Conservation (phyloP, 78 protist genomes). For the Cyanophora paradoxa region DNA sequence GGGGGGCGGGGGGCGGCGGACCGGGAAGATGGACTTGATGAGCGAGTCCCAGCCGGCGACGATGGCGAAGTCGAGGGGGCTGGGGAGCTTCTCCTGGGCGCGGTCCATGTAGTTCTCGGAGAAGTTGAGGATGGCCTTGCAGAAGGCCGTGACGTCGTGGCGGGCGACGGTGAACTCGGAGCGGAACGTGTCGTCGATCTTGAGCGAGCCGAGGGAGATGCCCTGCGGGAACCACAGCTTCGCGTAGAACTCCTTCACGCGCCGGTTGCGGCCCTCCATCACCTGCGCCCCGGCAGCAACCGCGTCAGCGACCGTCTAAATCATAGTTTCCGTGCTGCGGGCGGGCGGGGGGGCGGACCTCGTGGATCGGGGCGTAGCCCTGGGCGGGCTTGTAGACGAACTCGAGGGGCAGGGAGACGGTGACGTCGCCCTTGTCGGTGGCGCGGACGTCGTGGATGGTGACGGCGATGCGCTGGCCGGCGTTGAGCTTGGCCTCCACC, state of each 20-base stretch:
- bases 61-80: conserved; percentile 55
- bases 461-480: too few relatives aligned
- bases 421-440: too few relatives aligned
- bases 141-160: conserved; percentile 3
- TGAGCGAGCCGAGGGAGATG: too few relatives aligned
- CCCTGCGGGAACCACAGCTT: conserved; percentile 43
- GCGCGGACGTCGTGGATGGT: too few relatives aligned
- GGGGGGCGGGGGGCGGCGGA: not conserved
- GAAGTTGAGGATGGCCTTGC: not conserved
- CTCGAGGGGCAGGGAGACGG: too few relatives aligned
- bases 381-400: not conserved
- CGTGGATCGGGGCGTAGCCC: conserved; percentile 37
- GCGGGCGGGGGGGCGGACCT: not conserved
- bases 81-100: not conserved
- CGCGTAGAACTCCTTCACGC: conserved; percentile 29
- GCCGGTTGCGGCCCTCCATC: conserved; percentile 13
- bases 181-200: too few relatives aligned
- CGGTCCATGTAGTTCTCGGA: not conserved
- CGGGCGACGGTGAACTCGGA: too few relatives aligned
- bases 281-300: not conserved
- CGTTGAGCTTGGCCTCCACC: too few relatives aligned
- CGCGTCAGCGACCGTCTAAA: too few relatives aligned
- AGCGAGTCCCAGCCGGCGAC: conserved; percentile 49
- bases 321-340: too few relatives aligned
- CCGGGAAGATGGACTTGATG: conserved; percentile 22